Base-by-base conservation (phyloP, 2,329 filamentous ascomycete species). In the Penicillium sumatraense region DNA sequence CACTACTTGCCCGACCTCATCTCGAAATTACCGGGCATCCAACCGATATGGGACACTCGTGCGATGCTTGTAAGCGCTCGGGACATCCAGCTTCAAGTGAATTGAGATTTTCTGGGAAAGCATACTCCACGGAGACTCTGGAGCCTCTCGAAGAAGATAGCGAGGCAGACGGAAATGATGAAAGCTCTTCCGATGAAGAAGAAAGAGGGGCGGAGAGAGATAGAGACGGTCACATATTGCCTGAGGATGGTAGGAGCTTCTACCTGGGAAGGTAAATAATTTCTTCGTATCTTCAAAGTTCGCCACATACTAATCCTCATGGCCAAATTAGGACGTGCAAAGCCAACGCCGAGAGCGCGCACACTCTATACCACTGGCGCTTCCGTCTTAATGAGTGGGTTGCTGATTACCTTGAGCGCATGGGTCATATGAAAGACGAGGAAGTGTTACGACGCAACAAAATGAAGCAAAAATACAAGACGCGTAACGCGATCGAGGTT, bases 361-460 rank as follows among this genome's bases (percentile, higher is more conserved):
- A 93, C 67, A 82, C 81, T 1, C 80, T 93, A 3, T 81, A 86
- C 4, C 90, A 95, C 73, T 93, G 90, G 90, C 87, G 88, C 53
- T 84, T 83, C 56, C 83, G 86, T 42, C 83, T 93, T n/a, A 87
- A 89, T 66, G 81, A 87, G 60, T 89, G 84, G 82, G 86, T 93
- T 0, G 79, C 88, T 21, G 80, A 82, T 24, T 84, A 83, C 50
- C 82, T 95, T 0, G 72, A 80, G 21, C 71, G 71, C 1, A 79
- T 86, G 55, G 86, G 85, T 0, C 81, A 88, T 59, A 78, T 88
- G 59, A 77, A 76, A 0, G 74, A 85, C 1, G 74, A 81, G 10
- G 81, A 85, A 65, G 75, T 91, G 27, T 76, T 86, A 1, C 78
- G 86, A 68, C 79, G 88, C 8, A 85, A 87, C 54, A 79, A 77